Base-by-base conservation (phyloP, 371 early-diverging fungal genomes). In the Mortierella sp. region DNA sequence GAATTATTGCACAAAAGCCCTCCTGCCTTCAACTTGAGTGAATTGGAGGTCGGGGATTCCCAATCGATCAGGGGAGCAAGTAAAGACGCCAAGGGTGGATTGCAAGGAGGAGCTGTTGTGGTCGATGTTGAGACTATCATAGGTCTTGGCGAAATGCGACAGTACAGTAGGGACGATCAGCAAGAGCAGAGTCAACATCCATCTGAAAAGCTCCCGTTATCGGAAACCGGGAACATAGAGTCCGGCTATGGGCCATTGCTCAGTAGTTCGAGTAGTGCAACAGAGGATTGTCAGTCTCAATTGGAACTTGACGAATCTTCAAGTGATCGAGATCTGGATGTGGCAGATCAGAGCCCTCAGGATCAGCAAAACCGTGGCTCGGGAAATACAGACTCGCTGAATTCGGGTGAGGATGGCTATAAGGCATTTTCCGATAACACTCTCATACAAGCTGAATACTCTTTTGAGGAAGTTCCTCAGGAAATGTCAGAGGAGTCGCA, bases 91-190 rank as follows among this genome's bases (percentile, higher is more conserved):
- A 35, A 64, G 35, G 20, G 37, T 14, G 32, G 32, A 16, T 49
- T 60, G 0, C 64, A 59, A 18, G 54, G 64, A 5, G 70, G 52
- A 20, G 64, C 65, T 12, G 61, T 52, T 22, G 61, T 64, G 5
- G 66, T 68, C 11, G 51, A 52, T 51, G 51, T 64, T 12, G 69
- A 69, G 20, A 35, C 47, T 0, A 58, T 65, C 57, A 68, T 64
- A 61, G 28, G 49, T 10, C 39, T 52, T 24, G 69, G 65, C 0
- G 47, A 40, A 58, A 69, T 69, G 64, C 58, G 26, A 0, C 75
- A 69, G 43, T 59, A 64, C n/a, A 59, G 55, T 45, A 57, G 43
- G 16, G 75, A 60, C 4, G 70, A 64, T 49, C 62, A 49, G 32
- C 61, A 72, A 47, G 40, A 59, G 40, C 57, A 22, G 18, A n/a